Base-by-base conservation (phyloP, 2,329 filamentous ascomycete species). In the Hymenoscyphus repandus region DNA sequence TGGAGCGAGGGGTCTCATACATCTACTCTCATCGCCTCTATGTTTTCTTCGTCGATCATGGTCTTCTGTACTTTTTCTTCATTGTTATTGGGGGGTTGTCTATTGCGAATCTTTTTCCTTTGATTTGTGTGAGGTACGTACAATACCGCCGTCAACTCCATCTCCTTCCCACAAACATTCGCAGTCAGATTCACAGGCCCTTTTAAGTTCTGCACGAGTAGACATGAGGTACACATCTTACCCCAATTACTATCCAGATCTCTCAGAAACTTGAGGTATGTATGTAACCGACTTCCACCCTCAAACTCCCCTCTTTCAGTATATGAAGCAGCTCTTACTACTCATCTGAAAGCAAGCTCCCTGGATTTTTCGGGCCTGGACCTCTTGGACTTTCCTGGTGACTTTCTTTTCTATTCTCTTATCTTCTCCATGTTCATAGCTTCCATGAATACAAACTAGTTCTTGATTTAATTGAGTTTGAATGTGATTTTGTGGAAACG, bases 81-180 rank as follows among this genome's bases (percentile, higher is more conserved):
- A 11, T 42, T 39, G 37, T 22, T 17, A 2, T 39, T 20, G 42
- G 46, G 45, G 54, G 27, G n/a, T n/a, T 17, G 15, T 38, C 11
- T 10, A 51, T 45, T 44, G 36, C 22, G 36, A 47, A 36, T 47
- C 47, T 45, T 4, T 27, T 27, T 27, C n/a, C 22, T 27, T 27
- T 27, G 4, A 27, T 46, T 43, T 17, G 45, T 34, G 57, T 59
- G 55, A 62, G 62, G 62, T 64, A 64, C 59, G 62, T 63, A 61
- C 50, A 44, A 41, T 40, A 50, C 38, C 41, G 22, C 40, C 42
- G 45, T 33, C 20, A 39, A 17, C 31, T 15, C 40, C 20, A 31
- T 45, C 39, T 13, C 32, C 17, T 31, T 36, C 27, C 31, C 27
- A n/a, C 20, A 34, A 22, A 6, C 33, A 30, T 45, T 43, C 22